Conservation (phyloP, 2,329 filamentous ascomycete genomes). For the Ceratocystis albifundus region DNA sequence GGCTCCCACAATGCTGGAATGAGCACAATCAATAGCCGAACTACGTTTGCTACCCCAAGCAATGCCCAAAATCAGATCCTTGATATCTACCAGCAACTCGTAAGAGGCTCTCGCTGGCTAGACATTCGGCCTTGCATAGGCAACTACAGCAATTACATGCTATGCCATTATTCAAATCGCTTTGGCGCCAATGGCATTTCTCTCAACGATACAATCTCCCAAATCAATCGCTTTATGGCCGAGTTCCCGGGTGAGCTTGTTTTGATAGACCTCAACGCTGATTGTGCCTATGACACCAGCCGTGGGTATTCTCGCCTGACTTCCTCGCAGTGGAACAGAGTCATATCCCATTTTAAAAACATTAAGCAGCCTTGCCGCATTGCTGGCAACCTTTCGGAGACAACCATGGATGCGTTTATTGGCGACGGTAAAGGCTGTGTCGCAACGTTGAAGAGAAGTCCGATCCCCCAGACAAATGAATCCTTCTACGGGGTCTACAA, state of each 20-base stretch:
- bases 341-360: slow-evolving; percentile 33
- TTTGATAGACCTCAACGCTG: slow-evolving; percentile 33
- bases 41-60: slow-evolving; percentile 24
- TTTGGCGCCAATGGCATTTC: slow-evolving; percentile 22
- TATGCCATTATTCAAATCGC: slow-evolving; percentile 17
- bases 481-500: slow-evolving; percentile 9
- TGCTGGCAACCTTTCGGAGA: slow-evolving; percentile 26
- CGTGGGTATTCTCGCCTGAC: slow-evolving; percentile 27
- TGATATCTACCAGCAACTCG: slow-evolving; percentile 34
- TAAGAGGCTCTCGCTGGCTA: slow-evolving; percentile 36
- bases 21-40: slow-evolving; percentile 29
- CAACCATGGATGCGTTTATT: slow-evolving; percentile 28
- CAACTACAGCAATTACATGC: slow-evolving; percentile 7
- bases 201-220: slow-evolving; percentile 32
- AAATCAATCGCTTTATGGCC: slow-evolving; percentile 35
- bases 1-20: slow-evolving; percentile 39
- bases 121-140: slow-evolving; percentile 31
- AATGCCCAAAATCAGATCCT: slow-evolving; percentile 36
- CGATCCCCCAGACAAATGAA: slow-evolving; percentile 15
- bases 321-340: slow-evolving; percentile 29
- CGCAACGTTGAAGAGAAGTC: slow-evolving; percentile 20
- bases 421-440: slow-evolving; percentile 27
- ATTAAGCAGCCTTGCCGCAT: slow-evolving; percentile 27
- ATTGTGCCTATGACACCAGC: slow-evolving; percentile 25
- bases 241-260: slow-evolving; percentile 35